Conservation (phyloP, 768 basidiomycete species). For the Clitopilus passeckerianus region DNA sequence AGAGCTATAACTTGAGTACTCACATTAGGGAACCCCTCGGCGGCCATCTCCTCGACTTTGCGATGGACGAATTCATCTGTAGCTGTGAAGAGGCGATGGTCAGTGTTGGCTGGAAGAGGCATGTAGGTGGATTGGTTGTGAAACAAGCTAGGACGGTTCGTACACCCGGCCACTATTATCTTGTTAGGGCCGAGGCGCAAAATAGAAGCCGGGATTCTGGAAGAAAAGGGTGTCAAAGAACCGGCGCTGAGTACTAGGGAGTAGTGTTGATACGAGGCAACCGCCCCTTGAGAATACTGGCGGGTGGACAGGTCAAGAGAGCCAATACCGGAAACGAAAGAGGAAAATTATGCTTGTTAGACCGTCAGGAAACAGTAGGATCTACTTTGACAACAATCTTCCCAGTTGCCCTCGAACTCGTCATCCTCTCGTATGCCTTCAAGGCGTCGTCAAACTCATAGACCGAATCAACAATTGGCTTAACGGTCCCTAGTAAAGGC, state of each 20-base stretch:
- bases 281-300: too few species aligned
- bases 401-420: constrained; percentile 53
- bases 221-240: too few species aligned
- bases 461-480: constrained; percentile 55
- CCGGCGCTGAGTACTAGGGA: too few species aligned
- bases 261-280: too few species aligned
- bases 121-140: background rate
- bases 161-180: too few species aligned
- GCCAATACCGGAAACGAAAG: too few species aligned
- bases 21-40: background rate
- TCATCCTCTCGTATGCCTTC: constrained; percentile 57
- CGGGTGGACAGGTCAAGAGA: too few species aligned
- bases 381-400: constrained; percentile 51
- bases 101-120: background rate
- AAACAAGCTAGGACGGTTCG: background rate
- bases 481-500: constrained; percentile 39
- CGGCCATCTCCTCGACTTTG: background rate
- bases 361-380: background rate
- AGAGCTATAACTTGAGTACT: background rate
- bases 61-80: background rate
- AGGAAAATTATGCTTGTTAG: too few species aligned
- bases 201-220: too few species aligned
- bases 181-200: too few species aligned
- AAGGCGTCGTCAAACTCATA: constrained; percentile 50
- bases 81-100: background rate